Conservation (phyloP, 108 stramenopile genomes). For the Skeletonema menzelii region DNA sequence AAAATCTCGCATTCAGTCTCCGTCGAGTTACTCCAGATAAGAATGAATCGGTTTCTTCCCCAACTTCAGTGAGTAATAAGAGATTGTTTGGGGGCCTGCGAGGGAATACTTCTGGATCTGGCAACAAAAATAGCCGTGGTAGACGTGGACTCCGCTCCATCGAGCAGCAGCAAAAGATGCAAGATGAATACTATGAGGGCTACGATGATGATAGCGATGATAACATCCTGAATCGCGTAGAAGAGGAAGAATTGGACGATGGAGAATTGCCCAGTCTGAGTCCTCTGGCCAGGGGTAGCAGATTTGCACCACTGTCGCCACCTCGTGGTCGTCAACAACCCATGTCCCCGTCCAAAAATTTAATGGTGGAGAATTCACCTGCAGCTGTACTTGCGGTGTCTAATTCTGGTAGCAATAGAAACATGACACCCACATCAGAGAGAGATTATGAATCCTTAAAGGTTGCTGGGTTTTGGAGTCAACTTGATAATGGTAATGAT, state of each 20-base stretch:
- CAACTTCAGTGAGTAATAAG: not conserved
- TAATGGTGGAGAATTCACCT: not conserved
- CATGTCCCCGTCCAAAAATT: not conserved
- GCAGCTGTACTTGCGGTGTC: not conserved
- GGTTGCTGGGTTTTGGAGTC: slow-evolving; percentile 48
- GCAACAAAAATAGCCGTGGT: not conserved
- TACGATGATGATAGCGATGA: slow-evolving; percentile 5
- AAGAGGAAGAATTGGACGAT: slow-evolving; percentile 40
- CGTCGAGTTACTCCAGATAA: not conserved
- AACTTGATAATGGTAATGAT: slow-evolving; percentile 24
- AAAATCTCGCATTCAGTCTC: not conserved
- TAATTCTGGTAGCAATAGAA: not conserved
- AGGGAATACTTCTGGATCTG: not conserved
- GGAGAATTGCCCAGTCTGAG: slow-evolving; percentile 42
- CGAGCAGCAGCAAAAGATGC: not conserved
- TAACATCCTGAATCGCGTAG: slow-evolving; percentile 28
- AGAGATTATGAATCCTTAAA: slow-evolving; percentile 26
- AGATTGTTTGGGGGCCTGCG: not conserved
- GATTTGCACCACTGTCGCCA: not conserved
- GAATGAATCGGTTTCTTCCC: not conserved
- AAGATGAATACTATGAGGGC: slow-evolving; percentile 13
- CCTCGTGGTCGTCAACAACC: slow-evolving; percentile 5
- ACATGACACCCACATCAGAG: slow-evolving; percentile 1
- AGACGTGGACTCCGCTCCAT: slow-evolving; percentile 1
- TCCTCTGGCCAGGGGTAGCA: not conserved